Percentiles rank a stretch among this genome's conserved stretches.
These are phyloP conservation scores for Aspergillus olivimuriae DNA, from an alignment of 495 filamentous ascomycete species.

Conservation along the genomic window DNA sequence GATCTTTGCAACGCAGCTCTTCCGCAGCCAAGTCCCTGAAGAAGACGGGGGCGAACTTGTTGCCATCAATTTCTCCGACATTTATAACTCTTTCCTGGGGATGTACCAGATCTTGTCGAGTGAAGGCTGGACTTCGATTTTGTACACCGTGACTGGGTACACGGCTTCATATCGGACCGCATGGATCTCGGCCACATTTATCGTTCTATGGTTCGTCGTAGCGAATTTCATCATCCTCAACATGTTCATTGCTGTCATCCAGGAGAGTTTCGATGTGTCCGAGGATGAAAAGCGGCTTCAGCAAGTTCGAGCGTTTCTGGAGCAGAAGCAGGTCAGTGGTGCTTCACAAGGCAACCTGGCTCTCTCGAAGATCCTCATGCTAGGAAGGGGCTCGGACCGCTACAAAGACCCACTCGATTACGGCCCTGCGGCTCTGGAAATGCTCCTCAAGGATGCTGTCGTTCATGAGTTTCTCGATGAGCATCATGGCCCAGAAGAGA, in stretches of 20 bases:
- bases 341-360: slow-evolving; percentile 66
- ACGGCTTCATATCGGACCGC: slow-evolving; percentile 56
- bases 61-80: slow-evolving; percentile 73
- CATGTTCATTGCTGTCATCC: slow-evolving; percentile 99
- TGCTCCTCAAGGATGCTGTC: slow-evolving; percentile 92
- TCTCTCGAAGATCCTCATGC: slow-evolving; percentile 78
- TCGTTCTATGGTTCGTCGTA: slow-evolving; percentile 93
- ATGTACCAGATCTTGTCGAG: slow-evolving; percentile 99
- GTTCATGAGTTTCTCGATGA: slow-evolving; percentile 93
- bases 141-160: slow-evolving; percentile 75
- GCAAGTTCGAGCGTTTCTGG: slow-evolving; percentile 89
- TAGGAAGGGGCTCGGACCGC: slow-evolving; percentile 57
- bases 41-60: slow-evolving; percentile 52
- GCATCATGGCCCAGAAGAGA: slow-evolving; percentile 24
- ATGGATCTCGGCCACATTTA: slow-evolving; percentile 94
- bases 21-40: slow-evolving; percentile 73
- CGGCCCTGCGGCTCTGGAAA: slow-evolving; percentile 81
- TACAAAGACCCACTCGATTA: slow-evolving; percentile 82
- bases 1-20: slow-evolving; percentile 90
- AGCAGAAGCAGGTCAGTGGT: slow-evolving; percentile 77
- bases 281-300: slow-evolving; percentile 97
- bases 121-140: slow-evolving; percentile 86
- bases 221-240: slow-evolving; percentile 95
- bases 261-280: slow-evolving; percentile 99
- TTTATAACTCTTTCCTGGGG: slow-evolving; percentile 91